Conservation (phyloP, 2,329 filamentous ascomycete species). For the Bertia moriformis region DNA sequence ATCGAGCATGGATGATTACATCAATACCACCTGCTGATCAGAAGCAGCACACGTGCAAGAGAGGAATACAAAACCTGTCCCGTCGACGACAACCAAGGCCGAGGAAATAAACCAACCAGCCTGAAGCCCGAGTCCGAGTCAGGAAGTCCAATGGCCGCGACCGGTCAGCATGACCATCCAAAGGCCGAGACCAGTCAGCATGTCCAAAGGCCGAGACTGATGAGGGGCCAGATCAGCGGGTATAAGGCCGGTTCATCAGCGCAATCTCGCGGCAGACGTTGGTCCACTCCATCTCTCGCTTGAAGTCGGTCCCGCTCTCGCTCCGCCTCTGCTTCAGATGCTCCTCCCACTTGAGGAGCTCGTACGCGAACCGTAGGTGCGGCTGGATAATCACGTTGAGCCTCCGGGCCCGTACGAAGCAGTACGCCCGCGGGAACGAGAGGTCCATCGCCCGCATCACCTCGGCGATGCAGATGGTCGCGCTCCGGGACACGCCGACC, state of each 20-base stretch:
- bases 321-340: slow-evolving; percentile 39
- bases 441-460: slow-evolving; percentile 73
- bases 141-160: too few relatives aligned
- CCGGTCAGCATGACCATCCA: too few relatives aligned
- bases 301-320: slow-evolving; percentile 33
- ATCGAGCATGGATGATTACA: too few relatives aligned
- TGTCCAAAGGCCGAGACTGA: too few relatives aligned
- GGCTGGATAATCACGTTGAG: slow-evolving; percentile 98
- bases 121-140: too few relatives aligned
- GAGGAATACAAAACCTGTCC: too few relatives aligned
- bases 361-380: slow-evolving; percentile 85
- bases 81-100: too few relatives aligned
- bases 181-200: too few relatives aligned
- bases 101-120: too few relatives aligned
- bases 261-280: slow-evolving; percentile 82
- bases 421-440: slow-evolving; percentile 86
- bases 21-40: too few relatives aligned
- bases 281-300: slow-evolving; percentile 79
- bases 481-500: slow-evolving; percentile 86
- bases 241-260: slow-evolving; percentile 89
- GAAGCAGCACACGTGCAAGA: too few relatives aligned
- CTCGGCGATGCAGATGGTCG: slow-evolving; percentile 97
- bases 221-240: slow-evolving; percentile 34
- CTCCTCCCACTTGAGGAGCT: slow-evolving; percentile 93
- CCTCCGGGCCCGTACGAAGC: slow-evolving; percentile 80